A percentile compares a stretch with the other conserved stretches of the same genome.
Evolutionary conservation across 2,329 filamentous ascomycete species (phyloP).

Genomic region (Scedosporium apiospermum): DNA sequence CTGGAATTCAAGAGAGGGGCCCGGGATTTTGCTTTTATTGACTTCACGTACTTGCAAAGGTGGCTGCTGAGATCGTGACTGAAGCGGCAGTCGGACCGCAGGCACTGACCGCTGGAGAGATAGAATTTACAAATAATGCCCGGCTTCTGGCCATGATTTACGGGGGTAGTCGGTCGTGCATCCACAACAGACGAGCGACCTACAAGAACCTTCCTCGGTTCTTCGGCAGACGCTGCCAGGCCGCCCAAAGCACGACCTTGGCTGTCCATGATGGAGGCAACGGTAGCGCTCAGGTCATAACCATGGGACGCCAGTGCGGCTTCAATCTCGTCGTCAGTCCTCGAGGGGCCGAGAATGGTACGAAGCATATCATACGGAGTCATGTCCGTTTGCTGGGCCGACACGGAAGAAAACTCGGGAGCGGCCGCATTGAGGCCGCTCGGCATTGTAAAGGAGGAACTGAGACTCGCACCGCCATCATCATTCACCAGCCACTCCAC

Average conservation of each 20-base stretch:
- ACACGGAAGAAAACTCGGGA: slow-evolving; percentile 58
- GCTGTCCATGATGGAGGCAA: slow-evolving; percentile 77
- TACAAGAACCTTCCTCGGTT: slow-evolving; percentile 63
- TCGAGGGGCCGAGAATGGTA: slow-evolving; percentile 81
- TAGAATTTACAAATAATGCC: slow-evolving; percentile 96
- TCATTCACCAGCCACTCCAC: slow-evolving; percentile 97
- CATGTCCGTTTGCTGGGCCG: slow-evolving; percentile 73
- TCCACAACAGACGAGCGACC: slow-evolving; percentile 82
- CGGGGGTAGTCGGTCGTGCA: slow-evolving; percentile 66
- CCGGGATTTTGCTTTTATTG: no score
- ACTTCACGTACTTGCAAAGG: slow-evolving; percentile 76
- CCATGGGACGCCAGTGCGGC: slow-evolving; percentile 79
- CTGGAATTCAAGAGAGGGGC: no score
- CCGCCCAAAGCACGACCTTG: slow-evolving; percentile 38
- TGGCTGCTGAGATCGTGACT: slow-evolving; percentile 94
- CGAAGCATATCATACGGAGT: slow-evolving; percentile 96
- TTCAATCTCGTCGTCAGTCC: slow-evolving; percentile 90
- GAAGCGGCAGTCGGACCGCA: slow-evolving; percentile 91
- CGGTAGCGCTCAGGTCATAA: slow-evolving; percentile 88
- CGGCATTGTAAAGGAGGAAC: slow-evolving; percentile 62
- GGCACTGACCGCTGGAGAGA: slow-evolving; percentile 88
- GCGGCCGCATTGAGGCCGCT: slow-evolving; percentile 70
- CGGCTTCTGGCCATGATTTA: slow-evolving; percentile 60
- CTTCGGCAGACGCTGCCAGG: slow-evolving; percentile 30
- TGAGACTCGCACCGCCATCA: slow-evolving; percentile 61